phyloP scores from a whole-genome alignment of 2,329 filamentous ascomycete species.

The Arthrobotrys sinensis region DNA sequence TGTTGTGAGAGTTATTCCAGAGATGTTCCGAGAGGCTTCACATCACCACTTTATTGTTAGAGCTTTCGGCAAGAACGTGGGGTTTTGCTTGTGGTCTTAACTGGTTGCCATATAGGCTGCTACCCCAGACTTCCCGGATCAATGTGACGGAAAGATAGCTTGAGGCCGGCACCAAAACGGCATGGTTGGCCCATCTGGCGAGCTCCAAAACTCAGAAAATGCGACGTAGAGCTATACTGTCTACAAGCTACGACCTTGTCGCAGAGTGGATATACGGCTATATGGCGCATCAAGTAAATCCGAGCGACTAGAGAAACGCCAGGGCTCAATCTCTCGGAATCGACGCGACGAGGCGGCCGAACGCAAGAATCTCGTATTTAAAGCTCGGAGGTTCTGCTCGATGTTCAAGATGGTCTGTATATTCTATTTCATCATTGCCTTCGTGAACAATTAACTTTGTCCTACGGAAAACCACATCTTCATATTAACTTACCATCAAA shows the following conservation, averaged over 20 bases:
- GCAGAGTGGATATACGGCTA: slow-evolving; percentile 59
- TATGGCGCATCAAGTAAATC: slow-evolving; percentile 61
- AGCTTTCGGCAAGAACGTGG: slow-evolving; percentile 27
- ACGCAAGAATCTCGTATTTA: slow-evolving; percentile 51
- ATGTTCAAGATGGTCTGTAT: slow-evolving; percentile 57
- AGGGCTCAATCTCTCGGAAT: slow-evolving; percentile 57
- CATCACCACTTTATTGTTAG: neutral
- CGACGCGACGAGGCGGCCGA: slow-evolving; percentile 52
- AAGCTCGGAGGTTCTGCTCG: slow-evolving; percentile 61
- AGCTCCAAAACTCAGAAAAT: slow-evolving; percentile 55
- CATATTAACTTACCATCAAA: slow-evolving; percentile 41
- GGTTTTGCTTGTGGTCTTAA: slow-evolving; percentile 36
- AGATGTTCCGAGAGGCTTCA: slow-evolving; percentile 51
- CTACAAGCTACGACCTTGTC: slow-evolving; percentile 52
- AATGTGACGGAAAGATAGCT: slow-evolving; percentile 60
- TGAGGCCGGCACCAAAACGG: slow-evolving; percentile 45
- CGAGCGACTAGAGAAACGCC: slow-evolving; percentile 59
- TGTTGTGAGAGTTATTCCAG: slow-evolving; percentile 55
- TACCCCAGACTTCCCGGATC: slow-evolving; percentile 58
- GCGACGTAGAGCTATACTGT: slow-evolving; percentile 55
- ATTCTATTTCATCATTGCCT: slow-evolving; percentile 21
- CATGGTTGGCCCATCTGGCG: slow-evolving; percentile 47
- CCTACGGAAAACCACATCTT: slow-evolving; percentile 15
- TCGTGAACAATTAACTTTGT: slow-evolving; percentile 32
- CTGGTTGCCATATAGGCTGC: slow-evolving; percentile 29